Evolutionary conservation across 768 basidiomycete genomes (phyloP).

Genomic region (Mycena metata): DNA sequence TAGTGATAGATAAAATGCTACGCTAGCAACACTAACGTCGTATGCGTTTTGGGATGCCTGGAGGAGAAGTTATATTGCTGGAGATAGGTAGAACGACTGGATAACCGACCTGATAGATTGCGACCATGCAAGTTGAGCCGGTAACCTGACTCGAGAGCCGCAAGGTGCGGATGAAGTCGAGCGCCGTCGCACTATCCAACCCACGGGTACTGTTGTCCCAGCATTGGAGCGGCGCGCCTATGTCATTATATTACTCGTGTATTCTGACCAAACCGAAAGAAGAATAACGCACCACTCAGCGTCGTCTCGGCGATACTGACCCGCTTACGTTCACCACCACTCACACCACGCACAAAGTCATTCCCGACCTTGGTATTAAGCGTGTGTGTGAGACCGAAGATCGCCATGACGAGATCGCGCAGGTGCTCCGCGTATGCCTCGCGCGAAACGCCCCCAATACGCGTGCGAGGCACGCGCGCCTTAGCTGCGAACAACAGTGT

Average conservation of each 20-base stretch:
- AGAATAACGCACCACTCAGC: slow-evolving; percentile 53
- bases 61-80: background rate
- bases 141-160: slow-evolving; percentile 56
- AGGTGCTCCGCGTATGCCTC: slow-evolving; percentile 53
- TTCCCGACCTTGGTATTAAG: slow-evolving; percentile 74
- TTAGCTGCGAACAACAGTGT: slow-evolving; percentile 67
- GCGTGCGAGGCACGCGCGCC: slow-evolving; percentile 58
- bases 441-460: slow-evolving; percentile 49
- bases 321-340: slow-evolving; percentile 71
- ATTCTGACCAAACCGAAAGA: background rate
- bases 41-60: slow-evolving; percentile 54
- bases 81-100: background rate
- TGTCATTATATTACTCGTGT: background rate
- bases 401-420: slow-evolving; percentile 60
- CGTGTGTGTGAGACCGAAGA: slow-evolving; percentile 73
- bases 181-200: slow-evolving; percentile 49
- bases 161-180: slow-evolving; percentile 62
- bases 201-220: slow-evolving; percentile 62
- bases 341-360: slow-evolving; percentile 68
- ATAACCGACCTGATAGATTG: slow-evolving; percentile 54
- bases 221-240: slow-evolving; percentile 53
- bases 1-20: background rate
- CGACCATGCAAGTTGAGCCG: slow-evolving; percentile 56
- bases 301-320: slow-evolving; percentile 69
- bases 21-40: slow-evolving; percentile 43